These are phyloP conservation scores for Hericium coralloides DNA, from an alignment of 768 basidiomycete genomes.

Conservation along the genomic window DNA sequence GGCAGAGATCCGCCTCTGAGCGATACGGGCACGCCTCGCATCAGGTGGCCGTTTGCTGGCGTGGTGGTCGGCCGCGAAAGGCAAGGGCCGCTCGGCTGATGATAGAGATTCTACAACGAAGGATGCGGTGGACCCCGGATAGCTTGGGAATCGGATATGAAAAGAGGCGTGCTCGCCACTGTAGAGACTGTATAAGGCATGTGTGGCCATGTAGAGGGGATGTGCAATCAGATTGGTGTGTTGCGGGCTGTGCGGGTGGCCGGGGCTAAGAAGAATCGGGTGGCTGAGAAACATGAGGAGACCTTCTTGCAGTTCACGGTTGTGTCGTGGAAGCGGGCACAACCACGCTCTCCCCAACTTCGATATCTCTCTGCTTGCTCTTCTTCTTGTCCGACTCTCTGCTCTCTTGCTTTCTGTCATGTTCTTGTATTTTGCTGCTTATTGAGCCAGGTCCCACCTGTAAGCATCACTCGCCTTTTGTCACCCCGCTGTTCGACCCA, in stretches of 20 bases:
- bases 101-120: too few relatives aligned
- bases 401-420: background rate
- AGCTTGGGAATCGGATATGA: background rate
- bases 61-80: too few relatives aligned
- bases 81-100: too few relatives aligned
- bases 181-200: background rate
- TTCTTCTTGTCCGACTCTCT: background rate
- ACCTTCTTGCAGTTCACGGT: background rate
- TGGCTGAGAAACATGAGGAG: background rate
- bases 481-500: too few relatives aligned
- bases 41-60: too few relatives aligned
- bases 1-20: background rate
- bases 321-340: background rate
- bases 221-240: background rate
- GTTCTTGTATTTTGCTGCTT: background rate
- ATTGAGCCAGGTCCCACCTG: background rate
- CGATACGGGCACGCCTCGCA: background rate
- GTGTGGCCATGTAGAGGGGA: background rate
- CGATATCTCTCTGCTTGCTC: background rate
- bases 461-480: background rate
- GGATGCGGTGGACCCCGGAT: background rate
- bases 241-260: background rate
- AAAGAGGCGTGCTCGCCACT: background rate
- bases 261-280: background rate
- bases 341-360: background rate